Conservation (phyloP, 768 basidiomycete genomes). For the Exidia glandulosa region DNA sequence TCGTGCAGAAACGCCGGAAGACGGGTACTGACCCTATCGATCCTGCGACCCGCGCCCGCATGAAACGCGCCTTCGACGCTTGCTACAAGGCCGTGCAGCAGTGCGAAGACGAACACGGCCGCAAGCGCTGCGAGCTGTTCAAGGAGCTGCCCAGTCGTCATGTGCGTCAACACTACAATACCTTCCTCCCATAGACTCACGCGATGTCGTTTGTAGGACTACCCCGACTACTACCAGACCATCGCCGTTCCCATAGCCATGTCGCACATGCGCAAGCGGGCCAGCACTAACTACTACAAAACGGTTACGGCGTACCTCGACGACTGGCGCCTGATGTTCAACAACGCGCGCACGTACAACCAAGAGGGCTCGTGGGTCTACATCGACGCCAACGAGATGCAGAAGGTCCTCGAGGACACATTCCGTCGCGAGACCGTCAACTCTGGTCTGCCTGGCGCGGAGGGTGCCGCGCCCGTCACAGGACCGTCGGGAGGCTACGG, state of each 20-base stretch:
- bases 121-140: slow-evolving; percentile 81
- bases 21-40: slow-evolving; percentile 21
- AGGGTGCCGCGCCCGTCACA: slow-evolving; percentile 12
- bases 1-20: slow-evolving; percentile 72
- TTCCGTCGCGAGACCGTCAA: slow-evolving; percentile 55
- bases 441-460: slow-evolving; percentile 66
- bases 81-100: slow-evolving; percentile 62
- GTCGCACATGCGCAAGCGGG: slow-evolving; percentile 72
- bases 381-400: slow-evolving; percentile 88
- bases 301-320: slow-evolving; percentile 56
- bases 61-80: slow-evolving; percentile 77
- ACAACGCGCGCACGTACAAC: slow-evolving; percentile 89
- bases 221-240: slow-evolving; percentile 86
- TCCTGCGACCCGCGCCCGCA: slow-evolving; percentile 51
- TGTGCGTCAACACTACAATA: too few species aligned
- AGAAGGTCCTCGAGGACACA: slow-evolving; percentile 69
- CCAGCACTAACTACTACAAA: slow-evolving; percentile 58
- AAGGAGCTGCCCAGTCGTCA: slow-evolving; percentile 64
- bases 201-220: slow-evolving; percentile 45
- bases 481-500: background rate
- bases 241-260: slow-evolving; percentile 85
- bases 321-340: slow-evolving; percentile 87
- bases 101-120: slow-evolving; percentile 60
- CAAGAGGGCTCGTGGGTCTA: slow-evolving; percentile 94
- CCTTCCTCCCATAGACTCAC: too few species aligned